phyloP scores from a whole-genome alignment of 148 eudicot species.

The Talinum fruticosum region DNA sequence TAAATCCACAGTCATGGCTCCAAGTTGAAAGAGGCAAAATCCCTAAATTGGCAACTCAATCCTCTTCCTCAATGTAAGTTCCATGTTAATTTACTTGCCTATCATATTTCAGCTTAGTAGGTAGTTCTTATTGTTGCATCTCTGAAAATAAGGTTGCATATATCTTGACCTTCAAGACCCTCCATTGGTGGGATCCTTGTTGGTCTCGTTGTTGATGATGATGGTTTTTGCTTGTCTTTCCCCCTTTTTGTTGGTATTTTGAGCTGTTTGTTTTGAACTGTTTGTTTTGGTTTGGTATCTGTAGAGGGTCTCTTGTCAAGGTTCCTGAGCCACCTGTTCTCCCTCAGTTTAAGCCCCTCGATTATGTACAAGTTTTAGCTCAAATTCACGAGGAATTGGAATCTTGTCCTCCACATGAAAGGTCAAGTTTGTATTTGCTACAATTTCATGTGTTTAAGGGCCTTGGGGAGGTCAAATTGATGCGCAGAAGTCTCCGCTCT shows the following conservation, averaged over 20 bases:
- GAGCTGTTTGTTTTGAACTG: slow-evolving; percentile 12
- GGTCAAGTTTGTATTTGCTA: slow-evolving; percentile 67
- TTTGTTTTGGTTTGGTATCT: slow-evolving; percentile 24
- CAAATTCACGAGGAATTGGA: slow-evolving; percentile 91
- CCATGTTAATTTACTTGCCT: background rate
- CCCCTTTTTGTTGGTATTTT: slow-evolving; percentile 1
- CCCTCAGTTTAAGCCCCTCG: slow-evolving; percentile 80
- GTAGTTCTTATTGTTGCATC: slow-evolving; percentile 8
- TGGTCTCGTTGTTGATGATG: background rate
- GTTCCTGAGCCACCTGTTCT: slow-evolving; percentile 82
- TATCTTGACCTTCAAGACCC: background rate
- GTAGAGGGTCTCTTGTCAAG: slow-evolving; percentile 92
- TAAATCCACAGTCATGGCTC: slow-evolving; percentile 95
- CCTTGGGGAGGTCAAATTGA: slow-evolving; percentile 80
- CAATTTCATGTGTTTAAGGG: slow-evolving; percentile 97
- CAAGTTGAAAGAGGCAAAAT: slow-evolving; percentile 95
- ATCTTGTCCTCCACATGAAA: slow-evolving; percentile 56
- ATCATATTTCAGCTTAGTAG: background rate
- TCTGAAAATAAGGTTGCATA: background rate
- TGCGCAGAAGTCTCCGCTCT: slow-evolving; percentile 84
- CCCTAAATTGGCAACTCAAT: slow-evolving; percentile 54
- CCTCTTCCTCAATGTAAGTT: slow-evolving; percentile 81
- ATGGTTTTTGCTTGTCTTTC: slow-evolving; percentile 5
- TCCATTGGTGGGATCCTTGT: background rate
- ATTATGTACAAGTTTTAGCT: slow-evolving; percentile 93